phyloP scores from a whole-genome alignment of 495 filamentous ascomycete genomes.

The Aspergillus steynii region DNA sequence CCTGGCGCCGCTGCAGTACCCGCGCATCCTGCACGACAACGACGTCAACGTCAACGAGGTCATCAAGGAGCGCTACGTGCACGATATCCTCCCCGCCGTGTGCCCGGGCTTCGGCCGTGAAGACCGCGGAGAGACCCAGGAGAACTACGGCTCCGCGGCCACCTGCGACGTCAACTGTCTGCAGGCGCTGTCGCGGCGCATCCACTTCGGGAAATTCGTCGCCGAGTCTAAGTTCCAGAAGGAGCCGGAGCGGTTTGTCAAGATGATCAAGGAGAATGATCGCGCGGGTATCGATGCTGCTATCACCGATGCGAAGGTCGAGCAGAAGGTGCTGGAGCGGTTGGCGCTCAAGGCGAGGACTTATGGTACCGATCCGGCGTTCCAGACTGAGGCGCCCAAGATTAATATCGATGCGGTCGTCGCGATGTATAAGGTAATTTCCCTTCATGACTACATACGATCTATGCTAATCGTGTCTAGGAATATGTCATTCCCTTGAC shows the following conservation, averaged over 20 bases:
- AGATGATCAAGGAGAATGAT: slow-evolving; percentile 77
- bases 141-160: slow-evolving; percentile 94
- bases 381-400: slow-evolving; percentile 62
- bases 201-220: slow-evolving; percentile 99
- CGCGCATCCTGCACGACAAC: slow-evolving; percentile 87
- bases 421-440: slow-evolving; percentile 77
- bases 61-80: slow-evolving; percentile 82
- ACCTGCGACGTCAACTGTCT: slow-evolving; percentile 89
- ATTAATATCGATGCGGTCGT: slow-evolving; percentile 93
- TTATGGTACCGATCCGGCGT: slow-evolving; percentile 88
- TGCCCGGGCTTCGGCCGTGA: slow-evolving; percentile 70
- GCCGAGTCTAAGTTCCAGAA: slow-evolving; percentile 96
- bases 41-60: slow-evolving; percentile 86
- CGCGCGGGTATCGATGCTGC: slow-evolving; percentile 78
- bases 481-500: slow-evolving; percentile 95
- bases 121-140: slow-evolving; percentile 81
- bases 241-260: slow-evolving; percentile 76
- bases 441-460: not conserved
- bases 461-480: slow-evolving; percentile 35
- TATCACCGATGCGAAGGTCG: slow-evolving; percentile 87
- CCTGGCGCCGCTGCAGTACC: slow-evolving; percentile 85
- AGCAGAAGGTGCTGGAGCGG: slow-evolving; percentile 87
- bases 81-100: slow-evolving; percentile 76
- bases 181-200: slow-evolving; percentile 86
- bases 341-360: slow-evolving; percentile 89